phyloP scores from a whole-genome alignment of 2,329 filamentous ascomycete genomes.

The Magnaporthales sp. region DNA sequence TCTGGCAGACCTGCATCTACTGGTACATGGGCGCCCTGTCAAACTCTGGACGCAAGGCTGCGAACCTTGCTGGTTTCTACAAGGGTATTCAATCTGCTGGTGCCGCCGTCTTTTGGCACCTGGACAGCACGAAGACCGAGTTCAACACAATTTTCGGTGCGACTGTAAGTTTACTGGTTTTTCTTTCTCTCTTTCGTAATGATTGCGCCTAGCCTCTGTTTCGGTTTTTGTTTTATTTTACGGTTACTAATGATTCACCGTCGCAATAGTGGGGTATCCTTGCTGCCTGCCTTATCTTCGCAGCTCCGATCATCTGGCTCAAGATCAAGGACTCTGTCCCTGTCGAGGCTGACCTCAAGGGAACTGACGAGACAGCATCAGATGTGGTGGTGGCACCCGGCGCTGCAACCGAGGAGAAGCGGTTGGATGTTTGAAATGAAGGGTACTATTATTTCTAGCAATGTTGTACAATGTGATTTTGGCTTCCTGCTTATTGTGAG shows the following conservation, averaged over 20 bases:
- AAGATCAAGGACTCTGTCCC: conserved; percentile 76
- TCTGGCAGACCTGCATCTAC: conserved; percentile 86
- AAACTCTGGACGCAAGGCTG: conserved; percentile 85
- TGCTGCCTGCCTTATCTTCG: conserved; percentile 63
- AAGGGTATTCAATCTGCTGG: conserved; percentile 72
- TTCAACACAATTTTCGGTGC: conserved; percentile 65
- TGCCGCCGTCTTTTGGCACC: conserved; percentile 64
- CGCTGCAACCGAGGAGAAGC: not conserved
- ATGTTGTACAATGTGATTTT: not conserved
- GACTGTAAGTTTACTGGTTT: conserved; percentile 27
- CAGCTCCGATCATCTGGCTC: conserved; percentile 68
- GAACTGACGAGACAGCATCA: conserved; percentile 71
- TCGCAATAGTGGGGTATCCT: conserved; percentile 69
- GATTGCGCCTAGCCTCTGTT: too few species aligned
- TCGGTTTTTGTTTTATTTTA: too few species aligned
- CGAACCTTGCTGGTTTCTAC: conserved; percentile 65
- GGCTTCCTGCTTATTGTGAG: not conserved
- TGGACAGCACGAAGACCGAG: conserved; percentile 53
- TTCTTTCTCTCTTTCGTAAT: not conserved
- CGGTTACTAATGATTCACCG: not conserved
- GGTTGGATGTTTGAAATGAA: not conserved
- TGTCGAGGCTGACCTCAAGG: conserved; percentile 73
- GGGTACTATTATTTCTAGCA: not conserved
- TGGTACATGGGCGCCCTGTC: conserved; percentile 94
- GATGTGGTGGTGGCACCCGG: conserved; percentile 32